These are phyloP conservation scores for Alternaria gaisen DNA, from an alignment of 2,329 filamentous ascomycete species.

Conservation along the genomic window DNA sequence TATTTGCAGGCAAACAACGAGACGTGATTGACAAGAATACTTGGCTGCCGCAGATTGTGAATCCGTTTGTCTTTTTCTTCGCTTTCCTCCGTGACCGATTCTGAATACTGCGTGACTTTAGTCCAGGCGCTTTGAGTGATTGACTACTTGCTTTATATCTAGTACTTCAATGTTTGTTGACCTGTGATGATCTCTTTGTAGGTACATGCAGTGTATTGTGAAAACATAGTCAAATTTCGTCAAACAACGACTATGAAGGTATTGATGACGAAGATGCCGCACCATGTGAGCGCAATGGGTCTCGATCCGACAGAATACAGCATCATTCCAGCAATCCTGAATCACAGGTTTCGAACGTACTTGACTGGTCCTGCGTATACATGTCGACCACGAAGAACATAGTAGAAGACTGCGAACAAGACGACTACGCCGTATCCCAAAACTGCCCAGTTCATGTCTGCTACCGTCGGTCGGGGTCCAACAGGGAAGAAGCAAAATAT, in stretches of 20 bases:
- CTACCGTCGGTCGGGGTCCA: slow-evolving; percentile 51
- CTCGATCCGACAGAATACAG: background rate
- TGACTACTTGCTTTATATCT: background rate
- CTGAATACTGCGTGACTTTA: too few species aligned
- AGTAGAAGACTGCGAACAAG: slow-evolving; percentile 55
- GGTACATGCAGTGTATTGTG: background rate
- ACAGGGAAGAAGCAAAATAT: slow-evolving; percentile 56
- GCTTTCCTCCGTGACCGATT: background rate
- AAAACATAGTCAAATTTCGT: background rate
- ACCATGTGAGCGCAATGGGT: background rate
- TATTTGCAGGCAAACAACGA: background rate
- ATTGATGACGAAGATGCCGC: background rate
- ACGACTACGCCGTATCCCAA: slow-evolving; percentile 54
- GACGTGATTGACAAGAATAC: background rate
- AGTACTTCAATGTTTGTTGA: background rate
- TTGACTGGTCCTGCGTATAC: slow-evolving; percentile 47
- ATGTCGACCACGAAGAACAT: slow-evolving; percentile 50
- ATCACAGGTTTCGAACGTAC: slow-evolving; percentile 18
- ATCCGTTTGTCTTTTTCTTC: background rate
- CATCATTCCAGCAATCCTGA: background rate
- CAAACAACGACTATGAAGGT: background rate
- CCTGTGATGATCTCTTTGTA: background rate
- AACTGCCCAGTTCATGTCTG: slow-evolving; percentile 58
- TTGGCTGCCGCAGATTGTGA: background rate
- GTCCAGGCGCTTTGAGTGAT: background rate